Evolutionary conservation across 305 asterid species (phyloP).

Genomic region (Withania somnifera): DNA sequence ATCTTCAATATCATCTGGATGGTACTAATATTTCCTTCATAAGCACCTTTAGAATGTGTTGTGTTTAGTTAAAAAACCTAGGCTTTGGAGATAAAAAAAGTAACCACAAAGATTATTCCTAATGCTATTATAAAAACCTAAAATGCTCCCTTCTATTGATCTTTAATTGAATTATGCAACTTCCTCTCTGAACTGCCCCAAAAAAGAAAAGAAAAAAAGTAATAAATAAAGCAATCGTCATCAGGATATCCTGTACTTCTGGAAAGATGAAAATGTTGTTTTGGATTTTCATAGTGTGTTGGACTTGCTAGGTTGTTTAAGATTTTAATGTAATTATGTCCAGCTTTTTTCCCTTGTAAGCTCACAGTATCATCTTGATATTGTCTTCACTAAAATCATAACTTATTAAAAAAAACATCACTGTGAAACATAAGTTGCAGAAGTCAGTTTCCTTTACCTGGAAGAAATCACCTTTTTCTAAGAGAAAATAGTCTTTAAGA

Average conservation of each 20-base stretch:
- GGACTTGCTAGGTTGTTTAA: too few species aligned
- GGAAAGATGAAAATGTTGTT: background rate
- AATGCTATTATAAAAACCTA: background rate
- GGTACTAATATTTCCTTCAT: background rate
- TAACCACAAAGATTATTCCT: background rate
- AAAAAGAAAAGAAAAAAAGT: background rate
- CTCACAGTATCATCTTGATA: background rate
- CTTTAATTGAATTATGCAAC: background rate
- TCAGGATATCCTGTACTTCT: background rate
- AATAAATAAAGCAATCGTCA: background rate
- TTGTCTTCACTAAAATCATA: background rate
- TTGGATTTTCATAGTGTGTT: background rate
- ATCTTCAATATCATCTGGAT: background rate
- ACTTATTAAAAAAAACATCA: background rate
- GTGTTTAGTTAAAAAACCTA: background rate
- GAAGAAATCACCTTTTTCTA: conserved; percentile 96
- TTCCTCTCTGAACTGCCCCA: background rate
- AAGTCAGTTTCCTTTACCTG: conserved; percentile 45
- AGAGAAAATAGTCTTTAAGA: conserved; percentile 92
- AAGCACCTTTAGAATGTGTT: background rate
- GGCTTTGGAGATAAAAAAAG: background rate
- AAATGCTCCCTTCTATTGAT: background rate
- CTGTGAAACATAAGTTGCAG: background rate
- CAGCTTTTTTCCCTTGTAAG: background rate
- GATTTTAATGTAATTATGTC: background rate